Evolutionary conservation across 2,329 filamentous ascomycete species (phyloP).

Genomic region (Macrophomina phaseolina): DNA sequence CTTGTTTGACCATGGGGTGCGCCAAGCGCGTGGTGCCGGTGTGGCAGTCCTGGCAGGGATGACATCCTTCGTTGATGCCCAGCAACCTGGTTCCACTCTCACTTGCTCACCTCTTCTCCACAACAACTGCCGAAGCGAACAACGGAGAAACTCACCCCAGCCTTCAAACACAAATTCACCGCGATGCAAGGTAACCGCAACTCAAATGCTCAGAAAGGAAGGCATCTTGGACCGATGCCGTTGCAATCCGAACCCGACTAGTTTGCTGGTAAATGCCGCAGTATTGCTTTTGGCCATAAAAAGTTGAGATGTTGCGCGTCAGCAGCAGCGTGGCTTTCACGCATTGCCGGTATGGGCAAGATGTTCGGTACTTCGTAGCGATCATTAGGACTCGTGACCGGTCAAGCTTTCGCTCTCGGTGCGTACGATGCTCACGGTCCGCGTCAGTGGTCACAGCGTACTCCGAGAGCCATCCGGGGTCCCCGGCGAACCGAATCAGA

Average conservation of each 20-base stretch:
- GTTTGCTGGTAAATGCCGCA: no score
- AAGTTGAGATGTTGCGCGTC: no score
- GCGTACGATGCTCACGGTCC: neutral
- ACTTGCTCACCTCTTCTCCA: neutral
- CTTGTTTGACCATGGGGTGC: conserved; percentile 18
- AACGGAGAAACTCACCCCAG: neutral
- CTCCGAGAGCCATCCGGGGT: conserved; percentile 6
- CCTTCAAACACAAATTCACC: neutral
- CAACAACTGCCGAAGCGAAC: neutral
- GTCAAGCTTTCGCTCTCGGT: neutral
- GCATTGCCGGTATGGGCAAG: neutral
- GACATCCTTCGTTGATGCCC: neutral
- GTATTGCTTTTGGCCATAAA: no score
- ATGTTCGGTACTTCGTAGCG: neutral
- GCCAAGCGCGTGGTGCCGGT: conserved; percentile 6
- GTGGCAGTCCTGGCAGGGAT: conserved; percentile 14
- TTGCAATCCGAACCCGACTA: no score
- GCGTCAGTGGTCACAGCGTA: neutral
- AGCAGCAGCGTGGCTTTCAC: neutral
- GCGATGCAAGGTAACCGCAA: neutral
- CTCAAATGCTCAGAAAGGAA: no score
- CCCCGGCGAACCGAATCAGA: conserved; percentile 1
- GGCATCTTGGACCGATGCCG: no score
- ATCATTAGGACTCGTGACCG: neutral
- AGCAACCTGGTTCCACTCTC: conserved; percentile 14